A percentile compares a stretch with the other conserved stretches of the same genome.
These are phyloP conservation scores for Fragosphaeria purpurea DNA, from an alignment of 2,329 filamentous ascomycete species.

Conservation along the genomic window DNA sequence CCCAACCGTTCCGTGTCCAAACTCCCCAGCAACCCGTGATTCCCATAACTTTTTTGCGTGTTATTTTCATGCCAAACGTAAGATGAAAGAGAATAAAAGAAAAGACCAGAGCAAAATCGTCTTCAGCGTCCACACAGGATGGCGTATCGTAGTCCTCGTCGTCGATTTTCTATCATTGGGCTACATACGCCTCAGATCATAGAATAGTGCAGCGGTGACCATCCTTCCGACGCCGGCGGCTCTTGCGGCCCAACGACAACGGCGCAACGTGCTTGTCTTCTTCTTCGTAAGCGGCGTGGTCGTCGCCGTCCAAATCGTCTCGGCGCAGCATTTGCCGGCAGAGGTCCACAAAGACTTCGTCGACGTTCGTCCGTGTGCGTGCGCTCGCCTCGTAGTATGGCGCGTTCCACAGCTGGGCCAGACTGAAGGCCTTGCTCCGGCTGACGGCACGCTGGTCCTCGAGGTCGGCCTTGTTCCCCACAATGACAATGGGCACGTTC, in stretches of 20 bases:
- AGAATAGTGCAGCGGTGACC: constrained; percentile 34
- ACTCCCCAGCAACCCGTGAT: too few relatives aligned
- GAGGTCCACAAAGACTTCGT: constrained; percentile 79
- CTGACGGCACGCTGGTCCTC: constrained; percentile 76
- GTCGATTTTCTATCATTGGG: too few relatives aligned
- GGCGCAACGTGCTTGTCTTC: constrained; percentile 32
- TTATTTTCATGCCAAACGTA: not conserved
- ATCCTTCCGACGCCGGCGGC: constrained; percentile 21
- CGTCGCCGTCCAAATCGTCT: constrained; percentile 42
- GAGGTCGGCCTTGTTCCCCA: constrained; percentile 84
- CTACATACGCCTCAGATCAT: constrained; percentile 16
- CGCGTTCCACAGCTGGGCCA: constrained; percentile 80
- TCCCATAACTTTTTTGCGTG: too few relatives aligned
- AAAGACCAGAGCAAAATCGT: not conserved
- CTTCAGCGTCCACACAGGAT: not conserved
- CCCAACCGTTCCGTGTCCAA: too few relatives aligned
- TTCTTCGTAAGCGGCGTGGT: constrained; percentile 22
- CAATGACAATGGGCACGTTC: constrained; percentile 76
- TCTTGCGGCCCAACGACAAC: constrained; percentile 22
- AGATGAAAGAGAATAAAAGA: not conserved
- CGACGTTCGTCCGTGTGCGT: constrained; percentile 72
- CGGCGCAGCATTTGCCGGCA: constrained; percentile 74
- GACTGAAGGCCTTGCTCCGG: constrained; percentile 67
- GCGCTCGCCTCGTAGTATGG: constrained; percentile 90
- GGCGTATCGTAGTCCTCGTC: too few relatives aligned